Evolutionary conservation across 1,139 yeast genomes (phyloP).

Genomic region (Eremothecium sinecaudum): DNA sequence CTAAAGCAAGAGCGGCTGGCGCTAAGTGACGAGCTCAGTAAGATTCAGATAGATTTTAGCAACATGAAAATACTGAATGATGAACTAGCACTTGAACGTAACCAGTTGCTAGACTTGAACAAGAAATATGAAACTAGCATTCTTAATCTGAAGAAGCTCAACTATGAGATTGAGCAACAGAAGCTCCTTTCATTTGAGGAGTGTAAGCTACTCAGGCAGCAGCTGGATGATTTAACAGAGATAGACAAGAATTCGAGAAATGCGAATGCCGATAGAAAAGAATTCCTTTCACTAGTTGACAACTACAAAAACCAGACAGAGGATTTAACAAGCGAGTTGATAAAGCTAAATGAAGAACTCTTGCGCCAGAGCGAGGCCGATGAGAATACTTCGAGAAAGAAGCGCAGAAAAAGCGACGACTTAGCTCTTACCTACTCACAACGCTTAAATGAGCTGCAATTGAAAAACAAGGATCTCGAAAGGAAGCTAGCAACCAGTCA

Average conservation of each 20-base stretch:
- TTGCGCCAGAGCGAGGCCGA: constrained; percentile 21
- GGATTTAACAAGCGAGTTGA: constrained; percentile 35
- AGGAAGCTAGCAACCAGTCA: constrained; percentile 35
- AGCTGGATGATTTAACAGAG: constrained; percentile 32
- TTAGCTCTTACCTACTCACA: constrained; percentile 30
- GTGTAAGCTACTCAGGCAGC: constrained; percentile 47
- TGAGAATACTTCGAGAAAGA: constrained; percentile 16
- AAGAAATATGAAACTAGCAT: constrained; percentile 29
- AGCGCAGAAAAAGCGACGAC: constrained; percentile 28
- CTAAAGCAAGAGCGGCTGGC: constrained; percentile 35
- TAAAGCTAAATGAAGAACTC: constrained; percentile 27
- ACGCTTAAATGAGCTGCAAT: constrained; percentile 33
- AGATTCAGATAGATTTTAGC: constrained; percentile 27
- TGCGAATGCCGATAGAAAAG: constrained; percentile 19
- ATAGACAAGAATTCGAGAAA: constrained; percentile 10
- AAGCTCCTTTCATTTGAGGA: constrained; percentile 51
- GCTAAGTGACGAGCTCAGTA: constrained; percentile 34
- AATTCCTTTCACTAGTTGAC: constrained; percentile 43
- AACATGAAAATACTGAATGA: constrained; percentile 27
- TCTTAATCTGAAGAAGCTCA: constrained; percentile 33
- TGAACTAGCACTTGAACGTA: constrained; percentile 33
- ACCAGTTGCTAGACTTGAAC: constrained; percentile 30
- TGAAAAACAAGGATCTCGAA: constrained; percentile 37
- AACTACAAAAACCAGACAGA: constrained; percentile 49
- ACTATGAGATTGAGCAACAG: constrained; percentile 42